Conservation (phyloP, 768 basidiomycete genomes). For the Cantharellus anzutake region DNA sequence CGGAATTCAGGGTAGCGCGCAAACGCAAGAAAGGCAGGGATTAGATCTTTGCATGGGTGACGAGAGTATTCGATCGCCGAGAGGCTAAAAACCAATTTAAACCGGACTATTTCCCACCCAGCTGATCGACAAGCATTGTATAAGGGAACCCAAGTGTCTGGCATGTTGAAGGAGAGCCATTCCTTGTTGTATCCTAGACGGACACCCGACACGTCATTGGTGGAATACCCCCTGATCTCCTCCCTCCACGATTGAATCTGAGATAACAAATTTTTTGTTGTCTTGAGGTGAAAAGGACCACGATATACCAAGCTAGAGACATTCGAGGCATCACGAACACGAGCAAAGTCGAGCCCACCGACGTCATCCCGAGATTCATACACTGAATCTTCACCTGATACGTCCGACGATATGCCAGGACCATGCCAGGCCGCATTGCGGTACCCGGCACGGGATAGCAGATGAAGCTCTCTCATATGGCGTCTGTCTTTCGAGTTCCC, state of each 20-base stretch:
- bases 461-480: not conserved
- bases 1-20: slow-evolving; percentile 29
- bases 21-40: slow-evolving; percentile 5
- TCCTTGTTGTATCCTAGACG: not conserved
- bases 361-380: not conserved
- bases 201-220: not conserved
- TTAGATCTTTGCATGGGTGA: not conserved
- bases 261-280: not conserved
- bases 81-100: not conserved
- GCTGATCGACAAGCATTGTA: not conserved
- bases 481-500: not conserved
- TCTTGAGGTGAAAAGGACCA: not conserved
- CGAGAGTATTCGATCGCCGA: not conserved
- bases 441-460: not conserved
- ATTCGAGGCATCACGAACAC: not conserved
- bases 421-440: not conserved
- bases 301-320: not conserved
- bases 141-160: not conserved
- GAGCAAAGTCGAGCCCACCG: not conserved
- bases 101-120: not conserved
- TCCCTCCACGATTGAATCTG: not conserved
- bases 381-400: not conserved
- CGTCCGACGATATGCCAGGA: not conserved
- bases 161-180: not conserved
- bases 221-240: not conserved